Evolutionary conservation across 768 basidiomycete genomes (phyloP).

Genomic region (Xanthoconium purpureum): DNA sequence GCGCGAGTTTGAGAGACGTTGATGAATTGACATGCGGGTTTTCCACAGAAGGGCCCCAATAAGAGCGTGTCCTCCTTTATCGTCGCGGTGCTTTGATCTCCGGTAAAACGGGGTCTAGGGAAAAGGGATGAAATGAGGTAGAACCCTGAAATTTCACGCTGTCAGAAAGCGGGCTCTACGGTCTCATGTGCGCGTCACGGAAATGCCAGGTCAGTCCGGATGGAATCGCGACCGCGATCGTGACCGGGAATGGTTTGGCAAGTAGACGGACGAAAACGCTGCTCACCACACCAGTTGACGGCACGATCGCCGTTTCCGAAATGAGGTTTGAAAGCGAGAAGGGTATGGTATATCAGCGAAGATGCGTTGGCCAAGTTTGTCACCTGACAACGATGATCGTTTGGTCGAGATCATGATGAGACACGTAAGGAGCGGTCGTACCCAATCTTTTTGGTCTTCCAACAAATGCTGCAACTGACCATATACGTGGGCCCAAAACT

Average conservation of each 20-base stretch:
- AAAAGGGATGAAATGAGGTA: constrained; percentile 71
- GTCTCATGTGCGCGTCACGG: neutral
- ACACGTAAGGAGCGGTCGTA: constrained; percentile 29
- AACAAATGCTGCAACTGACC: constrained; percentile 60
- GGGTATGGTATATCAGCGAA: constrained; percentile 74
- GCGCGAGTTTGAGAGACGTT: constrained; percentile 47
- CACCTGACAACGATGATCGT: constrained; percentile 43
- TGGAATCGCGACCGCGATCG: neutral
- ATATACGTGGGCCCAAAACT: constrained; percentile 80
- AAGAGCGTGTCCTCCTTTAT: constrained; percentile 38
- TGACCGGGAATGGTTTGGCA: neutral
- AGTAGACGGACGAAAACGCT: neutral
- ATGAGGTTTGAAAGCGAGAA: constrained; percentile 60
- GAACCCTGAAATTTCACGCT: constrained; percentile 58
- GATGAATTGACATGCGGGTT: constrained; percentile 89
- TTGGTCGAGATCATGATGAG: neutral
- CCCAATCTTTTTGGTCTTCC: constrained; percentile 75
- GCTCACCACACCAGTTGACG: constrained; percentile 93
- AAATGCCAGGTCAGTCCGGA: neutral
- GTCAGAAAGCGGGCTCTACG: constrained; percentile 16
- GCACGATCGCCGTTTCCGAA: constrained; percentile 63
- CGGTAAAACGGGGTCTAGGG: constrained; percentile 41
- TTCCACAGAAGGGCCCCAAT: constrained; percentile 85
- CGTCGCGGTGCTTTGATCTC: constrained; percentile 11
- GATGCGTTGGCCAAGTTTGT: constrained; percentile 86